Evolutionary conservation across 257 asterid species (phyloP).

Genomic region (Penstemon newberryi): DNA sequence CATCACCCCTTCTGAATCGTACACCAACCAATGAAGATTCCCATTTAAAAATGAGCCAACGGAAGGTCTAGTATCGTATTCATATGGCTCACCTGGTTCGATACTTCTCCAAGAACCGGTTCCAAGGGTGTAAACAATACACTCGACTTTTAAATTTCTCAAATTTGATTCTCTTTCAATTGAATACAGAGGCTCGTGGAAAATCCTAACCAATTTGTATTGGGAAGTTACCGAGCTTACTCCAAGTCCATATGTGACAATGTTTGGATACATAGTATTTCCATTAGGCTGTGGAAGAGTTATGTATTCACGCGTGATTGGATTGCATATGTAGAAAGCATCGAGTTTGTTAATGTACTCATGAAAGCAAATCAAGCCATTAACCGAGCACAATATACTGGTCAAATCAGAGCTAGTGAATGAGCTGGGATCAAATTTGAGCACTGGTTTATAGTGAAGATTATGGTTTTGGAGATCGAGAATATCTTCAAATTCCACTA

Average conservation of each 20-base stretch:
- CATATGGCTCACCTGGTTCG: not conserved
- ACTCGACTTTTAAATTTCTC: constrained; percentile 18
- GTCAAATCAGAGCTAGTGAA: not conserved
- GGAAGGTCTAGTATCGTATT: not conserved
- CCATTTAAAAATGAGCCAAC: constrained; percentile 32
- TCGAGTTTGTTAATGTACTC: not conserved
- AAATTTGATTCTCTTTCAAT: not conserved
- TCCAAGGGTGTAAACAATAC: constrained; percentile 45
- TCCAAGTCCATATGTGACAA: constrained; percentile 43
- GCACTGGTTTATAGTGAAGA: constrained; percentile 22
- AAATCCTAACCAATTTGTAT: constrained; percentile 25
- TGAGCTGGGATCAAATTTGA: constrained; percentile 9
- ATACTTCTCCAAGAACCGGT: constrained; percentile 38
- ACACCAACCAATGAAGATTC: constrained; percentile 43
- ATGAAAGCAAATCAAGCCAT: constrained; percentile 31
- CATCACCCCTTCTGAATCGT: not conserved
- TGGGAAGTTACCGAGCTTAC: constrained; percentile 21
- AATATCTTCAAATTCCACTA: constrained; percentile 26
- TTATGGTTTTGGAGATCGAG: constrained; percentile 25
- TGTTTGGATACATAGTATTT: not conserved
- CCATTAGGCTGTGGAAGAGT: constrained; percentile 27
- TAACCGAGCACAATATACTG: constrained; percentile 6
- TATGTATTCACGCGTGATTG: constrained; percentile 36
- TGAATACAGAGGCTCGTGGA: not conserved
- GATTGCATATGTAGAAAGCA: constrained; percentile 38